Evolutionary conservation across 768 basidiomycete species (phyloP).

Genomic region (Tricholoma sp.): DNA sequence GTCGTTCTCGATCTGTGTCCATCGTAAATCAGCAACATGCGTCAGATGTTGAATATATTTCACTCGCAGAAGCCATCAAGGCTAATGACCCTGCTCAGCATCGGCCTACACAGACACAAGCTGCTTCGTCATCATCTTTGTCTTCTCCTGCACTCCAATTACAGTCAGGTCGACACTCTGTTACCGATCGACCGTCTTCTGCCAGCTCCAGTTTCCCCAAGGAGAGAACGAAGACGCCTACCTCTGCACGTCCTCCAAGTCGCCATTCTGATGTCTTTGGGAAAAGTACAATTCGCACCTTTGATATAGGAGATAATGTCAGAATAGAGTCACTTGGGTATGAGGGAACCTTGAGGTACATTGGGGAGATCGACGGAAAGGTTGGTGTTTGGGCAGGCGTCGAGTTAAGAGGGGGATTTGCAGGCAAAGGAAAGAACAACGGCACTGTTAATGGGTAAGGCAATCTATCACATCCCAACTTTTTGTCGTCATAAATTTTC

Average conservation of each 20-base stretch:
- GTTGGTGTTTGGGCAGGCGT: conserved; percentile 92
- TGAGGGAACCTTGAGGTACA: conserved; percentile 76
- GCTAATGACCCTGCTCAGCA: conserved; percentile 78
- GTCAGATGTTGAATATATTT: conserved; percentile 52
- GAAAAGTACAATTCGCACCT: conserved; percentile 42
- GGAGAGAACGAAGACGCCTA: conserved; percentile 52
- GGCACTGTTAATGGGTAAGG: conserved; percentile 86
- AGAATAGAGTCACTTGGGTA: conserved; percentile 84
- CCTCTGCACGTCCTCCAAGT: conserved; percentile 36
- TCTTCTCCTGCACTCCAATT: conserved; percentile 41
- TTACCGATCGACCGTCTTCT: conserved; percentile 47
- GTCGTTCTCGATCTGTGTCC: conserved; percentile 66
- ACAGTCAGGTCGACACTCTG: conserved; percentile 47
- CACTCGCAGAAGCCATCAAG: conserved; percentile 73
- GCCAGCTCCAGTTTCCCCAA: conserved; percentile 31
- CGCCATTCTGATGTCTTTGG: conserved; percentile 59
- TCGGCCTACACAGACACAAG: conserved; percentile 30
- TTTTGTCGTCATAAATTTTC: conserved; percentile 6
- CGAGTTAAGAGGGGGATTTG: conserved; percentile 79
- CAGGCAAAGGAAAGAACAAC: conserved; percentile 93
- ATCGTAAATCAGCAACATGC: conserved; percentile 33
- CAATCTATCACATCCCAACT: conserved; percentile 2
- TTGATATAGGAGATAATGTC: conserved; percentile 77
- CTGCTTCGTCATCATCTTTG: conserved; percentile 40
- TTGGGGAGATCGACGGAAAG: conserved; percentile 88